phyloP scores from a whole-genome alignment of 768 basidiomycete species.

The Mycena amicta region DNA sequence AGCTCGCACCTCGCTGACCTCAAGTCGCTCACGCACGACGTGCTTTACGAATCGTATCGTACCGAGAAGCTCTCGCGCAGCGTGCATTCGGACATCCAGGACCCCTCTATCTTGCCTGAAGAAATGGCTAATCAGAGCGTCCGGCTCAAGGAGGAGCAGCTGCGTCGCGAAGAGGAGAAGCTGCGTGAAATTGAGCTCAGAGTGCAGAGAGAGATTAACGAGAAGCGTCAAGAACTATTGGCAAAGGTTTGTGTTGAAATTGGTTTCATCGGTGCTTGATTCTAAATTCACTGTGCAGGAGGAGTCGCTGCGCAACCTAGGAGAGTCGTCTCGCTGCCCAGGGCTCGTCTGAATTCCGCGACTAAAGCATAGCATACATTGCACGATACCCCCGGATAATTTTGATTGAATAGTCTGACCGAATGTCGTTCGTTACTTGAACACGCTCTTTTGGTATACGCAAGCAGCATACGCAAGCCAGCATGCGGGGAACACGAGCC shows the following conservation, averaged over 20 bases:
- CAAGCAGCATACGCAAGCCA: background rate
- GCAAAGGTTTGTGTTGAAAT: slow-evolving; percentile 86
- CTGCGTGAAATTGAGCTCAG: slow-evolving; percentile 97
- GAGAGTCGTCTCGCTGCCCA: slow-evolving; percentile 91
- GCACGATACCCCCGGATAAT: background rate
- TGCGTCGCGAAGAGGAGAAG: slow-evolving; percentile 96
- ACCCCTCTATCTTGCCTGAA: slow-evolving; percentile 91
- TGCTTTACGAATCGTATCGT: slow-evolving; percentile 95
- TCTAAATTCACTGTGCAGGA: slow-evolving; percentile 3
- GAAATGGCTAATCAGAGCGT: slow-evolving; percentile 97
- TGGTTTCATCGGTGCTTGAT: slow-evolving; percentile 37
- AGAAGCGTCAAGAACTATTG: slow-evolving; percentile 94
- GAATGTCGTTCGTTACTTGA: background rate
- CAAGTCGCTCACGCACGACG: slow-evolving; percentile 92
- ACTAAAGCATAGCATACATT: slow-evolving; percentile 33
- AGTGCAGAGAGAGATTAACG: slow-evolving; percentile 96
- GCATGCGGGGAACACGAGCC: too few species aligned
- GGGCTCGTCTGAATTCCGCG: slow-evolving; percentile 79
- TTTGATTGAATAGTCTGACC: too few species aligned
- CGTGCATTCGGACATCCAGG: slow-evolving; percentile 80
- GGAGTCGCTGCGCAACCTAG: slow-evolving; percentile 52
- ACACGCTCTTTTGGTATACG: background rate
- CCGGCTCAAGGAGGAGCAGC: slow-evolving; percentile 97
- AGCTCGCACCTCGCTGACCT: slow-evolving; percentile 95
- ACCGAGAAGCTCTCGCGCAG: slow-evolving; percentile 95